Base-by-base conservation (phyloP, 805 yeast genomes). In the Candida odintsovae region DNA sequence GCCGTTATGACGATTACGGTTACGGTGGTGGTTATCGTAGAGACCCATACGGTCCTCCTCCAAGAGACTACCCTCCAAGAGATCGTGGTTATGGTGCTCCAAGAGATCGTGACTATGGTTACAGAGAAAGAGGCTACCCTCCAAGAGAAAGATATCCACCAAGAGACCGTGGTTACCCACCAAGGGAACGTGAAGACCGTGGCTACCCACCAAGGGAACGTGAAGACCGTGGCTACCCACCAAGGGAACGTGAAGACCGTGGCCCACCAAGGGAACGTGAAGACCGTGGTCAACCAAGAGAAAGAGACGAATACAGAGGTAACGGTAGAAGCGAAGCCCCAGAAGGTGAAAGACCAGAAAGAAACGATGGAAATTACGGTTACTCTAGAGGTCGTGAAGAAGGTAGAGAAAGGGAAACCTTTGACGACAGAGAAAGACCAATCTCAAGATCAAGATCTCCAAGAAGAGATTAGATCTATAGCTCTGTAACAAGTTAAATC, bases 391-490 rank as follows among this genome's bases (percentile, higher is more conserved):
- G 45, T 18, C 45, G 46, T 26, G 43, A 43, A 29, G 50, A 49
- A 23, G 43, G 49, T 46, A 50, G 56, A 46, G 58, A 49, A 31
- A 59, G 46, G 7, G 51, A 45, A 9, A 47, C 51, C 25, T 49
- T 47, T n/a, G 50, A 42, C 16, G 49, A 50, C 10, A 49, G 54
- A 45, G 49, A 35, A 16, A 56, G 62, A 53, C 50, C 47, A 21
- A 44, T 50, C 19, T 55, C 61, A 15, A 58, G 63, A 58, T 59
- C 65, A 15, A 61, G 65, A 59, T 57, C 63, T 19, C 66, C 66
- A 51, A 51, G 51, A 46, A 57, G 63, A 49, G 59, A 58, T 41
- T 51, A 45, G 40, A 18, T 7, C 11, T 37, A 16, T 33, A 33
- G 12, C 36, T 16, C 15, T 16, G 3, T 16, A 33, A 16, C 36